Evolutionary conservation across 768 basidiomycete genomes (phyloP).

Genomic region (Mycena vulgaris): DNA sequence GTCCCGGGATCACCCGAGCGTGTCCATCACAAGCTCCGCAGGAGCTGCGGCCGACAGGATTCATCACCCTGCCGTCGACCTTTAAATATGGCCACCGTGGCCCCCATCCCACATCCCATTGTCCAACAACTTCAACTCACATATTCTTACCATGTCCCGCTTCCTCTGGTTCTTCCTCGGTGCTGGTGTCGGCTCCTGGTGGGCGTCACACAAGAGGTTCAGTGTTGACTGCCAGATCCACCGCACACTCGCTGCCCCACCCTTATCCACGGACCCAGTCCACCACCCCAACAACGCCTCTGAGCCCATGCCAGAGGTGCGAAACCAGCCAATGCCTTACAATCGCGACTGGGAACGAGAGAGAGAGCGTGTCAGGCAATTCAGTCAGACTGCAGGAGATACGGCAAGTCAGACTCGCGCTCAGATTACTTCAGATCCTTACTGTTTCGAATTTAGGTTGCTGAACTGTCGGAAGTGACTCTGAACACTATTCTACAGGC

Average conservation of each 20-base stretch:
- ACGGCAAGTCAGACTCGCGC: constrained; percentile 18
- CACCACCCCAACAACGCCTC: not conserved
- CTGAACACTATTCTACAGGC: constrained; percentile 36
- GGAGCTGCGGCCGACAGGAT: constrained; percentile 31
- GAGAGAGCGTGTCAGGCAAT: constrained; percentile 31
- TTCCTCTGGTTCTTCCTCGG: constrained; percentile 34
- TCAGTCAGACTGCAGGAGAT: constrained; percentile 32
- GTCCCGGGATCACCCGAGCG: not conserved
- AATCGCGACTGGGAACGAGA: constrained; percentile 47
- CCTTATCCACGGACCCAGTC: not conserved
- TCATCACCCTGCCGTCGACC: constrained; percentile 10
- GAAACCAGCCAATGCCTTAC: constrained; percentile 27
- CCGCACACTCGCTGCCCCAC: not conserved
- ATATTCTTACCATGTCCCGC: constrained; percentile 18
- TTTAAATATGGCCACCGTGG: not conserved
- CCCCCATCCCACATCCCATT: not conserved
- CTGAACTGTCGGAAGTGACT: constrained; percentile 34
- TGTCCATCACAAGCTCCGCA: too few relatives aligned
- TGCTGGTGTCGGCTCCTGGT: constrained; percentile 34
- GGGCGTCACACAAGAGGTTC: constrained; percentile 24
- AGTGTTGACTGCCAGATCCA: constrained; percentile 15
- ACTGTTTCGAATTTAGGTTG: constrained; percentile 16
- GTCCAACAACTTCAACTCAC: not conserved
- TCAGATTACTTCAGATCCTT: not conserved
- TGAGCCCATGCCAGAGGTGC: constrained; percentile 43